phyloP scores from a whole-genome alignment of 768 basidiomycete species.

The Suillus hirtellus region DNA sequence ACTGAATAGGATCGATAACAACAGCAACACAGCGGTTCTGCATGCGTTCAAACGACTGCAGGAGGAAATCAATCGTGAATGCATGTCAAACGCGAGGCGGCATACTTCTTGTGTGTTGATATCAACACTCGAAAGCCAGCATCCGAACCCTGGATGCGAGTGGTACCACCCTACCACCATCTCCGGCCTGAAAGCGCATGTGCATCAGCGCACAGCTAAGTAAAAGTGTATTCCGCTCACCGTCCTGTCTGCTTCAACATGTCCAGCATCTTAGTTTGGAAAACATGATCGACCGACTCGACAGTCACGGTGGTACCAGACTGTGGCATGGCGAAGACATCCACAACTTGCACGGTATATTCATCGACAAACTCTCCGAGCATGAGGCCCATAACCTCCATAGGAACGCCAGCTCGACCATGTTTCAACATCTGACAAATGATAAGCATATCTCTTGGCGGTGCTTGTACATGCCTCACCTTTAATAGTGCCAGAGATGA shows the following conservation, averaged over 20 bases:
- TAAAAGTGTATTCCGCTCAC: constrained; percentile 44
- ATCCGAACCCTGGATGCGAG: constrained; percentile 99
- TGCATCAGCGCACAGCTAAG: constrained; percentile 10
- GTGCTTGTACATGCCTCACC: constrained; percentile 43
- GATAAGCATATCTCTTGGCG: constrained; percentile 8
- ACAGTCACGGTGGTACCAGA: constrained; percentile 97
- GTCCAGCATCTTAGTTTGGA: constrained; percentile 97
- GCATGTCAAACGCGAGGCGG: constrained; percentile 11
- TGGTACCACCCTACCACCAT: constrained; percentile 99
- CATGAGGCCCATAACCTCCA: constrained; percentile 99
- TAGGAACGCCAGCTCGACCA: constrained; percentile 96
- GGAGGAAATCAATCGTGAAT: constrained; percentile 18
- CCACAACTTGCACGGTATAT: constrained; percentile 90
- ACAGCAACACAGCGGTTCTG: constrained; percentile 94
- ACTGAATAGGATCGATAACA: constrained; percentile 98
- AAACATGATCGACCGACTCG: constrained; percentile 98
- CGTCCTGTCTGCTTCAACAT: constrained; percentile 99
- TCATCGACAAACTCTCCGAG: constrained; percentile 98
- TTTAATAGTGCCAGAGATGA: constrained; percentile 96
- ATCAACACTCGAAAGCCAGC: constrained; percentile 98
- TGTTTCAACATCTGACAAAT: constrained; percentile 94
- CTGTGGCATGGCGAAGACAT: constrained; percentile 99
- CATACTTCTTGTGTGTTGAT: constrained; percentile 96
- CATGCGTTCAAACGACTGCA: constrained; percentile 93
- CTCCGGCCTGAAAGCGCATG: constrained; percentile 65